Evolutionary conservation across 2,329 filamentous ascomycete species (phyloP), one percentile per base, ranked within the genome.

Genomic region (Lasiodiplodia sp.): DNA sequence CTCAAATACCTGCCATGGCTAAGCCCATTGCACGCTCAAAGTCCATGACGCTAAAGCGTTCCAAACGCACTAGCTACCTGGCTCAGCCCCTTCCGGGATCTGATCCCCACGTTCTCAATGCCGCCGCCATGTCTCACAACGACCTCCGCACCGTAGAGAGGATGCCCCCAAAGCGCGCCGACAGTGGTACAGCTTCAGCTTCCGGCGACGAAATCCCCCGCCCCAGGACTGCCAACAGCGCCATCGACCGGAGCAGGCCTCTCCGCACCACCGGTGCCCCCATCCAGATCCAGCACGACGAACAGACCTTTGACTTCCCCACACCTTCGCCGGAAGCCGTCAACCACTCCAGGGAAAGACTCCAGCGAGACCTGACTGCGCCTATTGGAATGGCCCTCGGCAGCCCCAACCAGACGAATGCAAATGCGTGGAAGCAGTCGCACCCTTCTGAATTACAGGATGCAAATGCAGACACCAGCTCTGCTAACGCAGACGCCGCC

Each of bases 341-440:
- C 62, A 71, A 79, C 31, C 75, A 77, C 57, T 72, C 77, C 62
- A 72, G 75, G 11, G 74, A 79, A 60, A 70, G 73, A 58, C 67
- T 64, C 3, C 49, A 71, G 49, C 75, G 75, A 49, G 73, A 73
- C 60, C 31, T 16, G 16, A 69, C 51, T 16, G 73, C 75, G 52
- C 71, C 76, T 44, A 81, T 81, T 71, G 79, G 79, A 6, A 78
- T 81, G 58, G 79, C 79, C 37, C 69, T 81, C 31, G 79, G 79
- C 28, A 80, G 79, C 71, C 79, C 79, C 21, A 64, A 78, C 77
- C 44, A 73, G 72, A 69, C 72, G 70, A 37, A 74, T 74, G 60
- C 78, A 74, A 76, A 68, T 51, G 69, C 72, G 21, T 68, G 70
- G 34, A 69, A 68, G 40, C 69, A 70, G 23, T 44, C 70, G 71